These are phyloP conservation scores for Chytridiales sp. DNA, from an alignment of 371 early-diverging fungal genomes.

Conservation along the genomic window DNA sequence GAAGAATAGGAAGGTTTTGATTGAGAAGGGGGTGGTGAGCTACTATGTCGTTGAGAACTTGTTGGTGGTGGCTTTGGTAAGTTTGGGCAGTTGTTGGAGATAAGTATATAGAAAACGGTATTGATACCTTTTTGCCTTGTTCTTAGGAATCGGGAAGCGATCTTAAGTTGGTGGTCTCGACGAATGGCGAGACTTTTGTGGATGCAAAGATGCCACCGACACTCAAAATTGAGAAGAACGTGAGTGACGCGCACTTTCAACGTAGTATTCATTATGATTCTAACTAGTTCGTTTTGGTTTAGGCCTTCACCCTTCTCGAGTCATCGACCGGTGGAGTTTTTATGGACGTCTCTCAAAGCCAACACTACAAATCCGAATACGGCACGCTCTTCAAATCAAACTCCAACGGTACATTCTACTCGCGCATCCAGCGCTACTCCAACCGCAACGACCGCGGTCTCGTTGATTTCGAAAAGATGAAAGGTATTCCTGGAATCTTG, in stretches of 20 bases:
- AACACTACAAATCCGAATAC: constrained; percentile 60
- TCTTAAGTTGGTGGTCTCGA: constrained; percentile 68
- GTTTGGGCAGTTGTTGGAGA: constrained; percentile 16
- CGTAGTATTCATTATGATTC: neutral
- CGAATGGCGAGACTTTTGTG: constrained; percentile 53
- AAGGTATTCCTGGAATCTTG: constrained; percentile 86
- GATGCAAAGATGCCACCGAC: constrained; percentile 83
- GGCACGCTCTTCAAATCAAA: constrained; percentile 89
- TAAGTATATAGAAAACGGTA: neutral
- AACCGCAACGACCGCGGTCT: constrained; percentile 67
- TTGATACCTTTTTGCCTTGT: neutral
- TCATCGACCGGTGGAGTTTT: constrained; percentile 66
- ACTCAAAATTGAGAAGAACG: constrained; percentile 50
- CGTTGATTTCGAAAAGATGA: constrained; percentile 94
- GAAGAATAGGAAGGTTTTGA: constrained; percentile 48
- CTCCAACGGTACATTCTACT: constrained; percentile 60
- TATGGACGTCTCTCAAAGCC: constrained; percentile 51
- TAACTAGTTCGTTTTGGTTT: neutral
- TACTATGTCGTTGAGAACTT: constrained; percentile 73
- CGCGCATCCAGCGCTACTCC: constrained; percentile 33
- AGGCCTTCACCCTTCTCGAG: constrained; percentile 74
- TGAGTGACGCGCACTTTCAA: constrained; percentile 3
- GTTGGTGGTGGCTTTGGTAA: constrained; percentile 68
- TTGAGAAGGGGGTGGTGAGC: constrained; percentile 68
- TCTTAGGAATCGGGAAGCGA: constrained; percentile 43